Evolutionary conservation across 768 basidiomycete species (phyloP).

Genomic region (Agaricus sinodeliciosus): DNA sequence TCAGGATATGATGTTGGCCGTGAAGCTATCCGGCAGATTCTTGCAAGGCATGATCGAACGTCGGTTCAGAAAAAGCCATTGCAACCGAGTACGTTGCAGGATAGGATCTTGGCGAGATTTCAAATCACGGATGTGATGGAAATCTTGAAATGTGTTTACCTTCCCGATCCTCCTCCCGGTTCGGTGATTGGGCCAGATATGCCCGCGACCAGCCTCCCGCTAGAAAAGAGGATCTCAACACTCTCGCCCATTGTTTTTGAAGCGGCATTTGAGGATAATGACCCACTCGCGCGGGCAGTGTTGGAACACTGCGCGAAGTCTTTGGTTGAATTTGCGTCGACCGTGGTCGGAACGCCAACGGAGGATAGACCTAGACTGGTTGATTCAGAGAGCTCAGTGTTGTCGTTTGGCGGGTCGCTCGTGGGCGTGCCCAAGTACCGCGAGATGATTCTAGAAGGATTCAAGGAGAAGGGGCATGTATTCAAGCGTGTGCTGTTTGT

Average conservation of each 20-base stretch:
- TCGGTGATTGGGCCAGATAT: slow-evolving; percentile 4
- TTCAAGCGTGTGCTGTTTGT: slow-evolving; percentile 65
- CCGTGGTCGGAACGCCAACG: slow-evolving; percentile 39
- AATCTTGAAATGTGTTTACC: slow-evolving; percentile 57
- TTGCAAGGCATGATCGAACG: slow-evolving; percentile 46
- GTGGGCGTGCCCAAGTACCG: slow-evolving; percentile 59
- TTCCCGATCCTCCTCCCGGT: slow-evolving; percentile 43
- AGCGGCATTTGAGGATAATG: slow-evolving; percentile 63
- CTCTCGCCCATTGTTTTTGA: slow-evolving; percentile 74
- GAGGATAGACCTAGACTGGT: slow-evolving; percentile 29
- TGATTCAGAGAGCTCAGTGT: slow-evolving; percentile 46
- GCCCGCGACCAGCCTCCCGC: slow-evolving; percentile 25
- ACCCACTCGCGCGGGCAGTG: slow-evolving; percentile 58
- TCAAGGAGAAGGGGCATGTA: slow-evolving; percentile 49
- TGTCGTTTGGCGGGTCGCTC: slow-evolving; percentile 79
- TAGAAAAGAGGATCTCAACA: slow-evolving; percentile 71
- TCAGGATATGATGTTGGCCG: slow-evolving; percentile 77
- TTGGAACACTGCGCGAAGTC: slow-evolving; percentile 42
- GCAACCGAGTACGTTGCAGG: slow-evolving; percentile 33
- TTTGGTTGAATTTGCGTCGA: slow-evolving; percentile 54
- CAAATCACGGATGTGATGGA: slow-evolving; percentile 53
- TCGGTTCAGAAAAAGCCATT: slow-evolving; percentile 29
- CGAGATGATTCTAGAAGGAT: slow-evolving; percentile 45
- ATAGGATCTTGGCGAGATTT: slow-evolving; percentile 47
- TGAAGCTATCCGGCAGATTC: slow-evolving; percentile 64